Base-by-base conservation (phyloP, 2,329 filamentous ascomycete genomes). In the Penicillium sp. region DNA sequence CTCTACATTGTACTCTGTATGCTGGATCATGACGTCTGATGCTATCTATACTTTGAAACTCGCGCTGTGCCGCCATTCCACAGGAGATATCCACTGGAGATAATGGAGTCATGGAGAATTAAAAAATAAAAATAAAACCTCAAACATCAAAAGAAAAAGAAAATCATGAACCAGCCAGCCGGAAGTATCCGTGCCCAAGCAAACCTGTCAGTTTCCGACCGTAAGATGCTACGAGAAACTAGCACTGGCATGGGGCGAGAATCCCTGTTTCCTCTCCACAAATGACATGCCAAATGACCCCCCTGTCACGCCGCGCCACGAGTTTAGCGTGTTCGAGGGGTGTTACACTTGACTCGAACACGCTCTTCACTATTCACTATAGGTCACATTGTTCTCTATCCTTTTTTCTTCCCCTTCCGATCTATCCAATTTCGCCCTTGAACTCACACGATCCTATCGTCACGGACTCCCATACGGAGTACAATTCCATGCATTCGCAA, bases 261-360 rank as follows among this genome's bases (percentile, higher is more conserved):
- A 27, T 42, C 27, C 50, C 40, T 42, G n/a, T 29, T 29, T 16
- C n/a, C 2, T 1, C 8, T 22, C 11, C 39, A 29, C 18, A 32
- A n/a, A 42, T 51, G 44, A 36, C 50, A 60, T 60, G 42, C 55
- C 57, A 58, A 58, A 56, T 54, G 52, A 56, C 41, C 50, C 52
- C 48, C 59, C 59, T 61, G 60, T 63, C 54, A 62, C 55, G 54
- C 42, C 54, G 43, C 41, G 49, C 47, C 55, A 54, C 55, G 55
- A 54, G 49, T 51, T 31, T 45, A 55, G 49, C 53, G 57, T 58
- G 53, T 60, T 60, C 55, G 51, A 58, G 57, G 52, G 44, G 53
- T 36, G 24, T 27, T 27, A 27, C 24, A 27, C 24, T 27, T 27
- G 24, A 27, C 24, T 27, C 24, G 24, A 27, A 27, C 24, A 27